Evolutionary conservation across 1,284 basidiomycete species (phyloP).

Genomic region (Peniophora sp.): DNA sequence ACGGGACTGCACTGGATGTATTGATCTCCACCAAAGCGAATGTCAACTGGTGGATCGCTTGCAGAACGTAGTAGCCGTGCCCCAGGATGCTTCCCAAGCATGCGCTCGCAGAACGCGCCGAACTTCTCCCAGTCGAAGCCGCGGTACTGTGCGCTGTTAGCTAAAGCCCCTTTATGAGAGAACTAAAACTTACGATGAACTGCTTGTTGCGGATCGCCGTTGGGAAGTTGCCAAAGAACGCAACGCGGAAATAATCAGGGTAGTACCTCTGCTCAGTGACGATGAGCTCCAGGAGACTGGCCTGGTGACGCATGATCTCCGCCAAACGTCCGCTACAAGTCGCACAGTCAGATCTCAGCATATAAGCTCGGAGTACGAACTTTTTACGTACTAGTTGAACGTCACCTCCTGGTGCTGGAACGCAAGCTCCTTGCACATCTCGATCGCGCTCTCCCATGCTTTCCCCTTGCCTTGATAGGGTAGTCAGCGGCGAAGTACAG

Average conservation of each 20-base stretch:
- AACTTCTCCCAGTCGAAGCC: slow-evolving; percentile 90
- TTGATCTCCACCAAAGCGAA: slow-evolving; percentile 75
- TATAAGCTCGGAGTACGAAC: no score
- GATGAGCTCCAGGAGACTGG: slow-evolving; percentile 77
- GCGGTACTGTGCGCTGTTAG: slow-evolving; percentile 54
- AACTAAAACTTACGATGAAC: slow-evolving; percentile 53
- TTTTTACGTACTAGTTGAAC: slow-evolving; percentile 75
- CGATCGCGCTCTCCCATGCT: slow-evolving; percentile 91
- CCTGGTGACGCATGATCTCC: slow-evolving; percentile 81
- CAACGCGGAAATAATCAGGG: slow-evolving; percentile 89
- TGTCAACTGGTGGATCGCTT: slow-evolving; percentile 74
- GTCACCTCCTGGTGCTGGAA: slow-evolving; percentile 81
- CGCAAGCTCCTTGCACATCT: slow-evolving; percentile 87
- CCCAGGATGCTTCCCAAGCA: slow-evolving; percentile 88
- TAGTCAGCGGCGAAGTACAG: background rate
- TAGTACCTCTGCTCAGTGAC: slow-evolving; percentile 78
- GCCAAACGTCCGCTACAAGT: slow-evolving; percentile 61
- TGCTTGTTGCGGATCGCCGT: slow-evolving; percentile 78
- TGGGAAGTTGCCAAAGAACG: slow-evolving; percentile 90
- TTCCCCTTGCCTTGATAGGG: slow-evolving; percentile 73
- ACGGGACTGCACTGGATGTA: slow-evolving; percentile 88
- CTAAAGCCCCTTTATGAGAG: background rate
- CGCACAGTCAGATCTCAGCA: slow-evolving; percentile 1
- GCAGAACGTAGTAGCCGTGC: slow-evolving; percentile 74
- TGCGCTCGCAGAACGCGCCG: slow-evolving; percentile 82